Conservation (phyloP, 2,329 filamentous ascomycete genomes). For the Pseudopyrenochaeta lycopersici region DNA sequence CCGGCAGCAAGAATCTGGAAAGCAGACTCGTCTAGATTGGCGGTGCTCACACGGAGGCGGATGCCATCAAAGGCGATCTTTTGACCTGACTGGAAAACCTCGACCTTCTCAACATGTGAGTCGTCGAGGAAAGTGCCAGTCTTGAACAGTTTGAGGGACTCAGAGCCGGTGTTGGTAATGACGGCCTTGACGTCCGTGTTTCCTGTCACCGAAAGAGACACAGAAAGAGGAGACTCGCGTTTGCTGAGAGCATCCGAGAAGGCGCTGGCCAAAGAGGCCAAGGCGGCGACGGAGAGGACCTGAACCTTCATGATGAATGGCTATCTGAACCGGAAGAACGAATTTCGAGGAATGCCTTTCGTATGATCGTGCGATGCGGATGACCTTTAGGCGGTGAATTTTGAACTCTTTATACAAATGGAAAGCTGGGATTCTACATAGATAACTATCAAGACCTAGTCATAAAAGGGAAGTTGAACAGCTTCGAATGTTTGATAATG, state of each 20-base stretch:
- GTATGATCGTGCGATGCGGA: slow-evolving; percentile 2
- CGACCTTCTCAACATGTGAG: slow-evolving; percentile 62
- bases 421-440: background rate
- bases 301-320: slow-evolving; percentile 24
- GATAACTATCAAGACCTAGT: slow-evolving; percentile 1
- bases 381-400: background rate
- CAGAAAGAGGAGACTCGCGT: slow-evolving; percentile 45
- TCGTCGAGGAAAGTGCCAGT: slow-evolving; percentile 61
- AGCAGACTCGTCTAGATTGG: slow-evolving; percentile 56
- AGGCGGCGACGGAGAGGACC: slow-evolving; percentile 18
- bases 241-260: slow-evolving; percentile 38
- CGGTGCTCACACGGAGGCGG: slow-evolving; percentile 57
- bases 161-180: slow-evolving; percentile 61
- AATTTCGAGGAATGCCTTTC: background rate
- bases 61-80: slow-evolving; percentile 62
- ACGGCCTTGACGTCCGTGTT: slow-evolving; percentile 62
- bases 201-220: slow-evolving; percentile 57
- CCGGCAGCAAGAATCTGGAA: slow-evolving; percentile 59
- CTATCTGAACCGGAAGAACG: background rate
- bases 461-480: slow-evolving; percentile 14
- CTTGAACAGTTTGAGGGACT: slow-evolving; percentile 61
- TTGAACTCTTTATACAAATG: slow-evolving; percentile 2
- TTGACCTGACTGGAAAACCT: slow-evolving; percentile 59
- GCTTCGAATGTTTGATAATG: slow-evolving; percentile 7
- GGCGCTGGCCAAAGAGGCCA: slow-evolving; percentile 24